Conservation (phyloP, 768 basidiomycete species). For the Pleurotus ostreatus region DNA sequence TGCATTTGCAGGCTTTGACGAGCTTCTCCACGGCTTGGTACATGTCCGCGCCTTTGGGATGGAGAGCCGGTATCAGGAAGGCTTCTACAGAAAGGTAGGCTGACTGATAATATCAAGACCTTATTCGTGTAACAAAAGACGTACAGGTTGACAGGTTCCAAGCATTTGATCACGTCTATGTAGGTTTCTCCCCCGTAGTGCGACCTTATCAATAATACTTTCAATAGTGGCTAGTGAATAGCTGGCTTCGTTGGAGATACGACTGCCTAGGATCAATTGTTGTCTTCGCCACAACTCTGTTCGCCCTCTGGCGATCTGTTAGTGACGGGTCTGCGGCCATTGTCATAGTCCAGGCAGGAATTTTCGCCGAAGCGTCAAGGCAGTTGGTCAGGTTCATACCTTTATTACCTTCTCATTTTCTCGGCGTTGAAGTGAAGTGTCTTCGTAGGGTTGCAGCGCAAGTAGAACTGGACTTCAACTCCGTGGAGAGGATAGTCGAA, state of each 20-base stretch:
- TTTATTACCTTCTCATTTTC: not conserved
- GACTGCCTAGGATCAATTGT: conserved; percentile 73
- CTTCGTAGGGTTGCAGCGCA: conserved; percentile 56
- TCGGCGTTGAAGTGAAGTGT: not conserved
- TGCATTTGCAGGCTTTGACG: conserved; percentile 71
- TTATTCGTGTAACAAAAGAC: conserved; percentile 30
- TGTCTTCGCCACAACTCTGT: conserved; percentile 65
- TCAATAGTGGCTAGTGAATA: conserved; percentile 59
- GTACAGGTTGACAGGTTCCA: conserved; percentile 61
- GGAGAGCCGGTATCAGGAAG: conserved; percentile 62
- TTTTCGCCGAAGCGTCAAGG: conserved; percentile 66
- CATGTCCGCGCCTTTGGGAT: conserved; percentile 72
- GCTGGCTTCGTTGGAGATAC: conserved; percentile 72
- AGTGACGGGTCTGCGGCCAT: conserved; percentile 62
- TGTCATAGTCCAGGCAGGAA: conserved; percentile 66
- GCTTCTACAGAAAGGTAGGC: conserved; percentile 53
- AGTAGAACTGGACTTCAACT: conserved; percentile 71
- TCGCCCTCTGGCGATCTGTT: conserved; percentile 56
- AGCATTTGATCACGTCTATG: conserved; percentile 68
- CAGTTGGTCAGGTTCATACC: conserved; percentile 50
- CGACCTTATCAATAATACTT: conserved; percentile 17
- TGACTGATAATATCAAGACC: no score
- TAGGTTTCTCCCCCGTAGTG: conserved; percentile 25
- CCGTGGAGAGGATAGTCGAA: conserved; percentile 69
- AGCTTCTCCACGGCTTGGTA: conserved; percentile 59